Conservation (phyloP, 2,329 filamentous ascomycete species). For the Fusarium equiseti region DNA sequence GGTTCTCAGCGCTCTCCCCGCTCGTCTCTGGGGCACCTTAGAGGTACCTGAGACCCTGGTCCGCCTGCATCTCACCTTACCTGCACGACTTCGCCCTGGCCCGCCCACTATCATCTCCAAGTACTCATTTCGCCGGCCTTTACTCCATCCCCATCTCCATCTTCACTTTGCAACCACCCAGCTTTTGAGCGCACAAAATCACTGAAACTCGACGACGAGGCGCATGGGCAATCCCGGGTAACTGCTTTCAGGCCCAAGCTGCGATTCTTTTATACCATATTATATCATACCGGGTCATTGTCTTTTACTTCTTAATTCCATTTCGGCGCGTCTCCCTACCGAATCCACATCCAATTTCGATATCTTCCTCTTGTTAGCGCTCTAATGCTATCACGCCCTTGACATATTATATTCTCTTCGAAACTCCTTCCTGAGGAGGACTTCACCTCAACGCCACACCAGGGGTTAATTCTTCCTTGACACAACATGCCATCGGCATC, state of each 20-base stretch:
- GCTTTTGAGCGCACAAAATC: conserved; percentile 45
- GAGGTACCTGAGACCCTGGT: conserved; percentile 39
- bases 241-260: conserved; percentile 32
- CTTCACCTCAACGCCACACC: neutral
- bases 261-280: conserved; percentile 22
- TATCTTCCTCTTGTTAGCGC: conserved; percentile 21
- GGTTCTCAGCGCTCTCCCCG: conserved; percentile 34
- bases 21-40: conserved; percentile 30
- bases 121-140: conserved; percentile 47
- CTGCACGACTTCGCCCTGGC: conserved; percentile 39
- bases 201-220: conserved; percentile 37
- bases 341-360: conserved; percentile 23
- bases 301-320: conserved; percentile 9
- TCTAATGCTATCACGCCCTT: conserved; percentile 33
- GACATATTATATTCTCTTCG: neutral
- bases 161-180: conserved; percentile 46
- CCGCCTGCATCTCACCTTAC: conserved; percentile 30
- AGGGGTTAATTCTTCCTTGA: neutral
- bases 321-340: conserved; percentile 14
- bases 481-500: conserved; percentile 58
- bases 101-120: conserved; percentile 45
- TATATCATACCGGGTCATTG: neutral
- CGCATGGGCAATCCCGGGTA: conserved; percentile 42
- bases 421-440: neutral
- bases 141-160: conserved; percentile 38